A percentile compares a stretch with the other conserved stretches of the same genome.
phyloP scores from a whole-genome alignment of 768 basidiomycete genomes.

The Tylopilus felleus region DNA sequence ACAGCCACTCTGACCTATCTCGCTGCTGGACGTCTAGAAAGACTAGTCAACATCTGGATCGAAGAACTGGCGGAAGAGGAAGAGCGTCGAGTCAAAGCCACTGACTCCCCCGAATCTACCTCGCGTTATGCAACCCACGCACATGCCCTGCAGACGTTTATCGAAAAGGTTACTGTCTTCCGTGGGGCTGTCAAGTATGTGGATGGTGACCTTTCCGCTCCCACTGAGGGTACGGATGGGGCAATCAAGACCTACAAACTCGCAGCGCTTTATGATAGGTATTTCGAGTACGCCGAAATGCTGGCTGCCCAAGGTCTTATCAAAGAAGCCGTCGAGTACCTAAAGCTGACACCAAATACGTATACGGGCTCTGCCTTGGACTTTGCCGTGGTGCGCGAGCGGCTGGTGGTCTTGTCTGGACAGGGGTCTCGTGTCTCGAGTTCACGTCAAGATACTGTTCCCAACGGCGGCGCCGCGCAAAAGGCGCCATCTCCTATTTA shows the following conservation, averaged over 20 bases:
- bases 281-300: constrained; percentile 93
- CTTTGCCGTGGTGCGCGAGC: constrained; percentile 43
- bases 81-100: constrained; percentile 40
- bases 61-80: constrained; percentile 91
- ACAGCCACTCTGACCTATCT: constrained; percentile 93
- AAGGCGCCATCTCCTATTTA: background rate
- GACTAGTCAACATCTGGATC: constrained; percentile 86
- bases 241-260: constrained; percentile 71
- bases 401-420: constrained; percentile 42
- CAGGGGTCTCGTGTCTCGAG: constrained; percentile 23
- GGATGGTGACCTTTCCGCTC: constrained; percentile 60
- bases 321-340: constrained; percentile 73
- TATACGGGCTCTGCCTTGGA: constrained; percentile 62
- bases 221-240: constrained; percentile 37
- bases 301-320: constrained; percentile 88
- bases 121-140: constrained; percentile 79
- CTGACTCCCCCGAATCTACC: constrained; percentile 37
- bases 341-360: constrained; percentile 72
- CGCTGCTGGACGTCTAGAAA: constrained; percentile 84
- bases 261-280: constrained; percentile 82
- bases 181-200: constrained; percentile 78
- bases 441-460: constrained; percentile 21
- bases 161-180: constrained; percentile 97
- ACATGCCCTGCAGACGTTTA: constrained; percentile 84
- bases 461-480: constrained; percentile 30